Percentiles rank a stretch among this genome's conserved stretches.
Conservation (phyloP, 2,329 filamentous ascomycete species). For the Alternaria ventricosa region DNA sequence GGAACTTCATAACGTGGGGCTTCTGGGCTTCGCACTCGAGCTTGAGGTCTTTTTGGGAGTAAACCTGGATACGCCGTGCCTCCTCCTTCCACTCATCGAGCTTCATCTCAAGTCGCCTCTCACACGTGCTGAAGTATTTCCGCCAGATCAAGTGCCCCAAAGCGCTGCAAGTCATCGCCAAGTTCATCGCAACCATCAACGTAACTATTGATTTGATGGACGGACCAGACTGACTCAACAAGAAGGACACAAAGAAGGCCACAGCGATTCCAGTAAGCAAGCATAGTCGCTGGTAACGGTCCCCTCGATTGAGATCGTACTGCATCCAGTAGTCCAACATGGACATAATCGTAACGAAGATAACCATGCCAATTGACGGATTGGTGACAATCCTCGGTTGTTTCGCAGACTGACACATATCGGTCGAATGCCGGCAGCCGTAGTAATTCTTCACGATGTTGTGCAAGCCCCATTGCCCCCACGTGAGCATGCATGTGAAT, state of each 20-base stretch:
- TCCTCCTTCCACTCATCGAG: not conserved
- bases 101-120: not conserved
- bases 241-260: not conserved
- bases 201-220: not conserved
- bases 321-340: not conserved
- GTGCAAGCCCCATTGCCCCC: not conserved
- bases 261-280: not conserved
- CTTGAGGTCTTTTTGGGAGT: not conserved
- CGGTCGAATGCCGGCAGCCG: not conserved
- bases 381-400: not conserved
- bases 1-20: not conserved
- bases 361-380: not conserved
- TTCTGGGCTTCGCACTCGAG: not conserved
- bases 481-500: not conserved
- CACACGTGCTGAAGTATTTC: not conserved
- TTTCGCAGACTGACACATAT: not conserved
- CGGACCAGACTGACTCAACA: not conserved
- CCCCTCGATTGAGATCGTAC: not conserved
- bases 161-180: not conserved
- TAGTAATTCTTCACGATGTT: not conserved
- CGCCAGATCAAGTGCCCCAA: not conserved
- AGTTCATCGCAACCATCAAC: not conserved
- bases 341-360: not conserved
- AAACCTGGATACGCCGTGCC: not conserved
- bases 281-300: not conserved